Percentiles rank a stretch among this genome's conserved stretches.
Evolutionary conservation across 148 eudicot species (phyloP).

Genomic region (Mesembryanthemum crystallinum): DNA sequence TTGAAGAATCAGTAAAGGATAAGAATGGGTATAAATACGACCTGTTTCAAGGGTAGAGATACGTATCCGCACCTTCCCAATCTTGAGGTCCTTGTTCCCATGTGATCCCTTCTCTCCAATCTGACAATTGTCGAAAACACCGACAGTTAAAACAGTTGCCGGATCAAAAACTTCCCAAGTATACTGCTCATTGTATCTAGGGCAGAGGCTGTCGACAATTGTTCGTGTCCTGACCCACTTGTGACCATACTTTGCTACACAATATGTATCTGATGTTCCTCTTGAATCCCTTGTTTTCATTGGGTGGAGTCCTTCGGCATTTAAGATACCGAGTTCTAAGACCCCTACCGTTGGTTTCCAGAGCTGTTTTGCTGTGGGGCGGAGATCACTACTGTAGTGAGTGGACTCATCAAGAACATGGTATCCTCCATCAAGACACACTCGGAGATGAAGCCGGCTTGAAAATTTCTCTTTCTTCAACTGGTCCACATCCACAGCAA

Average conservation of each 20-base stretch:
- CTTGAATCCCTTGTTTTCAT: constrained; percentile 85
- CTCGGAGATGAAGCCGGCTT: constrained; percentile 70
- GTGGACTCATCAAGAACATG: constrained; percentile 98
- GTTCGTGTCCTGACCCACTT: constrained; percentile 96
- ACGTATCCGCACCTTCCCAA: constrained; percentile 89
- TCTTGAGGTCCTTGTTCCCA: constrained; percentile 62
- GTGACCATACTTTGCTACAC: constrained; percentile 95
- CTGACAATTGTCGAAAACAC: constrained; percentile 89
- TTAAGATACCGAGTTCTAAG: constrained; percentile 78
- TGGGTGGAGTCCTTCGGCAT: constrained; percentile 84
- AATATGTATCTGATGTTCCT: constrained; percentile 94
- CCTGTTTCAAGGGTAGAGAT: constrained; percentile 94
- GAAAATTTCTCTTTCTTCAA: constrained; percentile 85
- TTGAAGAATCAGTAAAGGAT: constrained; percentile 79
- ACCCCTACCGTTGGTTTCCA: constrained; percentile 89
- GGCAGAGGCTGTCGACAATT: constrained; percentile 67
- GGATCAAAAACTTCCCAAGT: constrained; percentile 99
- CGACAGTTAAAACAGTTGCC: constrained; percentile 84
- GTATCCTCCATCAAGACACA: constrained; percentile 97
- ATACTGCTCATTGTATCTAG: constrained; percentile 93
- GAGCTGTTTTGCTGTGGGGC: constrained; percentile 90
- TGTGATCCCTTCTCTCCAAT: constrained; percentile 66
- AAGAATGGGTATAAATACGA: constrained; percentile 84
- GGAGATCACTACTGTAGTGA: constrained; percentile 88
- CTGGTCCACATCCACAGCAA: constrained; percentile 78